Percentiles rank a stretch among this genome's conserved stretches.
These are phyloP conservation scores for Aspergillus heteromorphus DNA, from an alignment of 495 filamentous ascomycete genomes.

Conservation along the genomic window DNA sequence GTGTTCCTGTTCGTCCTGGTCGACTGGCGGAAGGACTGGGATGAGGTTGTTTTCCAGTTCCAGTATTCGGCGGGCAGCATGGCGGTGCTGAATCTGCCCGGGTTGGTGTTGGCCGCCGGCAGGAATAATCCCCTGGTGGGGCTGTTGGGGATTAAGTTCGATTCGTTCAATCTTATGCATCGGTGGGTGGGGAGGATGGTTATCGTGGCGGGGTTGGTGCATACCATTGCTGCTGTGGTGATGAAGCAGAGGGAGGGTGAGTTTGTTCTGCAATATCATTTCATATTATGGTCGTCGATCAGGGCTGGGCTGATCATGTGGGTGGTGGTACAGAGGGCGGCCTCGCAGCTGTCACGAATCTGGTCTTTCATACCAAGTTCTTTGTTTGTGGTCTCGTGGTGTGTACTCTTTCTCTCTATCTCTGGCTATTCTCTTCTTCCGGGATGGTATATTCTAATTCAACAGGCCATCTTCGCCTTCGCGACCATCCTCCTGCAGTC, in stretches of 20 bases:
- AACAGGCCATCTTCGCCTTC: conserved; percentile 39
- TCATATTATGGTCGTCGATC: too few relatives aligned
- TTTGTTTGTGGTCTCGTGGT: conserved; percentile 35
- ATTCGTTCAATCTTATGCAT: conserved; percentile 43
- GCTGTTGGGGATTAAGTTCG: conserved; percentile 34
- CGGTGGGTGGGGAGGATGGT: conserved; percentile 41
- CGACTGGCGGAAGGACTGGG: conserved; percentile 33
- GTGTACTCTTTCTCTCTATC: too few relatives aligned
- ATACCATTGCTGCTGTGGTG: conserved; percentile 32
- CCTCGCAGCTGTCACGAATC: conserved; percentile 21
- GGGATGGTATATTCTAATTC: neutral
- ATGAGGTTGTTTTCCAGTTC: conserved; percentile 32
- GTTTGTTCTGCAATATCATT: conserved; percentile 16
- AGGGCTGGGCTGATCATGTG: conserved; percentile 7
- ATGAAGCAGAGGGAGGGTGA: conserved; percentile 23
- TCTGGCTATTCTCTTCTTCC: too few relatives aligned
- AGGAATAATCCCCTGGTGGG: conserved; percentile 40
- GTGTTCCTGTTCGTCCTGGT: conserved; percentile 35
- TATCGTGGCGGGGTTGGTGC: conserved; percentile 29
- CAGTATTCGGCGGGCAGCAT: conserved; percentile 37
- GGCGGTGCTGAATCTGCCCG: conserved; percentile 40
- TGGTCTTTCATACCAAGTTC: conserved; percentile 30
- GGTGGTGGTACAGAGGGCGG: neutral
- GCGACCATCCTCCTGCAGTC: conserved; percentile 45
- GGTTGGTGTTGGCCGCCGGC: conserved; percentile 34